Conservation (phyloP, 306 rosid genomes). For the Neltuma alba region DNA sequence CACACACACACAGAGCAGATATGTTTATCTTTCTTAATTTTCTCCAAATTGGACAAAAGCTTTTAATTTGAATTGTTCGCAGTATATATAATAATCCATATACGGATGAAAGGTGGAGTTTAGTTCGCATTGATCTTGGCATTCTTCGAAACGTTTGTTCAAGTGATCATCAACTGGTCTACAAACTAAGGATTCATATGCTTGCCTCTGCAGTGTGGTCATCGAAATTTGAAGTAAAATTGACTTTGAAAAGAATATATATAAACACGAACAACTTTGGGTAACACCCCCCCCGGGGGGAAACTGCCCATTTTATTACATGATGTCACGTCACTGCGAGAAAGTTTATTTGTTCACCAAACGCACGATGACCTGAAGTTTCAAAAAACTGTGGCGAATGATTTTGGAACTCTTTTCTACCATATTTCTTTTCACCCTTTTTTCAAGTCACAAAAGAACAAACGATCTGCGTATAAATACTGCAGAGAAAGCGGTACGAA, state of each 20-base stretch:
- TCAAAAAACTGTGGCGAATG: constrained; percentile 33
- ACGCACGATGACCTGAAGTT: constrained; percentile 38
- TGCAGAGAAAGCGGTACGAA: constrained; percentile 31
- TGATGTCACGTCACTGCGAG: constrained; percentile 43
- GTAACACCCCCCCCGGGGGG: too few species aligned
- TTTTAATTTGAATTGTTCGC: too few species aligned
- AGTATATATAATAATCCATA: too few species aligned
- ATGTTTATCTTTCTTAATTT: too few species aligned
- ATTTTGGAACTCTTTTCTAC: constrained; percentile 32
- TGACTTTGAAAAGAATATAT: constrained; percentile 36
- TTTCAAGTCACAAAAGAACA: constrained; percentile 45
- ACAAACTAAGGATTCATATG: background rate
- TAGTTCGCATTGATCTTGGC: too few species aligned
- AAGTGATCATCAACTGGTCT: background rate
- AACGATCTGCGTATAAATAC: constrained; percentile 34
- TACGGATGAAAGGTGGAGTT: too few species aligned
- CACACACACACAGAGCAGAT: too few species aligned
- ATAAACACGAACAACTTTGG: too few species aligned
- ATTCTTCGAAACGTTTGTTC: too few species aligned
- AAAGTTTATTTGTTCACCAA: constrained; percentile 29
- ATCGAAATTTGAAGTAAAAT: constrained; percentile 32
- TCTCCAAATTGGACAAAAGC: too few species aligned
- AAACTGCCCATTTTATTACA: constrained; percentile 8
- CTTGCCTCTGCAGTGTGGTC: background rate
- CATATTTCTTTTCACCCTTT: constrained; percentile 29